These are phyloP conservation scores for Exidia glandulosa DNA, from an alignment of 768 basidiomycete species.

Conservation along the genomic window DNA sequence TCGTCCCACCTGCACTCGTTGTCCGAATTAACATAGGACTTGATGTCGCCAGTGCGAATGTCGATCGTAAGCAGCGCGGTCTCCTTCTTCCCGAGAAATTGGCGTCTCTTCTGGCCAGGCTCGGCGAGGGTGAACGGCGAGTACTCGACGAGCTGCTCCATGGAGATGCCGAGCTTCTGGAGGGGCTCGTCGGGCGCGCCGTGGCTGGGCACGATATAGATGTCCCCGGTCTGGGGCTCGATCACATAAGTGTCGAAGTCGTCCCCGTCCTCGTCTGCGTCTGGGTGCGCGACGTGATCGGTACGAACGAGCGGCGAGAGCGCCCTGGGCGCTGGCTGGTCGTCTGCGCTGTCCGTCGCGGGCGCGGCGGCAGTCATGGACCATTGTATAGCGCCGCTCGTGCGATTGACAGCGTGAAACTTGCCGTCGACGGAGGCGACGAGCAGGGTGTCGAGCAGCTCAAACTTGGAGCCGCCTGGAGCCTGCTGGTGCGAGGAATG, in stretches of 20 bases:
- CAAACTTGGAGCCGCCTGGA: constrained; percentile 22
- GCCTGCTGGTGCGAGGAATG: background rate
- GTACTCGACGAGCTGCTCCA: constrained; percentile 85
- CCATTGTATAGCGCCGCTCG: constrained; percentile 76
- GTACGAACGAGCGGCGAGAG: constrained; percentile 68
- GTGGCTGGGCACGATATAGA: constrained; percentile 72
- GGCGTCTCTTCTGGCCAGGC: constrained; percentile 48
- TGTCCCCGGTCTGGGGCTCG: constrained; percentile 89
- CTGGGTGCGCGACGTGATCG: constrained; percentile 28
- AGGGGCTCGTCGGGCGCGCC: constrained; percentile 39
- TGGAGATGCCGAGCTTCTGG: constrained; percentile 82
- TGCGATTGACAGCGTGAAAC: constrained; percentile 86
- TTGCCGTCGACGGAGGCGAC: constrained; percentile 91
- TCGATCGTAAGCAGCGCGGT: constrained; percentile 69
- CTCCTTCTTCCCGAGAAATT: constrained; percentile 88
- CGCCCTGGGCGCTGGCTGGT: constrained; percentile 34
- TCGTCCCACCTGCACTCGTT: constrained; percentile 56
- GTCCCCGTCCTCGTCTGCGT: constrained; percentile 35
- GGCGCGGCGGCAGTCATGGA: constrained; percentile 52
- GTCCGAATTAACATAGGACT: constrained; percentile 57
- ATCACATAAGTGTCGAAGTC: constrained; percentile 69
- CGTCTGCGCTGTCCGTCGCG: constrained; percentile 15
- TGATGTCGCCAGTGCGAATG: constrained; percentile 70
- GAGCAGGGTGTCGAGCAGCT: constrained; percentile 74
- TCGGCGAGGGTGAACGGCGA: constrained; percentile 72